phyloP scores from a whole-genome alignment of 257 asterid genomes.

The Capsicum chinense region DNA sequence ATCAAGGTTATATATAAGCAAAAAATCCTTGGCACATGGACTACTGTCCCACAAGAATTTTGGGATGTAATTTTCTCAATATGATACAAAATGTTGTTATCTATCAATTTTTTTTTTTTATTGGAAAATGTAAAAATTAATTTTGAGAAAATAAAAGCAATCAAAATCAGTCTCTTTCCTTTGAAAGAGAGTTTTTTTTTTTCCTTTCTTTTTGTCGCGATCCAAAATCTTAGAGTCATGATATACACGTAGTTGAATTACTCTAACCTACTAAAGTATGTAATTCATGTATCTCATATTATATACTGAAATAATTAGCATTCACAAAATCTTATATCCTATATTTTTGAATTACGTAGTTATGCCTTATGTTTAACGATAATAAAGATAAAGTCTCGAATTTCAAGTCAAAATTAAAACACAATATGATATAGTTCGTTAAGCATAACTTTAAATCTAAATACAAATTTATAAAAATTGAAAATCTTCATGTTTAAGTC shows the following conservation, averaged over 20 bases:
- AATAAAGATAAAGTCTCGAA: no score
- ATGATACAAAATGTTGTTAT: background rate
- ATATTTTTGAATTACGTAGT: no score
- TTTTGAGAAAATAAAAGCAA: background rate
- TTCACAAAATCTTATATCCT: no score
- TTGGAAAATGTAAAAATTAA: background rate
- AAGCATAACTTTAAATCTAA: no score
- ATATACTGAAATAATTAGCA: background rate
- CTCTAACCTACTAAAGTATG: no score
- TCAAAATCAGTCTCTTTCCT: background rate
- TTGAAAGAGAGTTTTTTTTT: background rate
- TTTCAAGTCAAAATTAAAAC: background rate
- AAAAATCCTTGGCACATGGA: constrained; percentile 17
- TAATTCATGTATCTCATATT: no score
- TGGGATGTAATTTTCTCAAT: background rate
- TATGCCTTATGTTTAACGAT: no score
- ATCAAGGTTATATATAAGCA: background rate
- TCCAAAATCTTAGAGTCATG: background rate
- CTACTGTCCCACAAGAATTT: background rate
- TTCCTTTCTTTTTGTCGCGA: no score
- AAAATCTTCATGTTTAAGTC: no score
- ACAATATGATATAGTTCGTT: no score
- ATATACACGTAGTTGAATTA: no score
- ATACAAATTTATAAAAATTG: no score
- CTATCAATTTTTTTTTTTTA: background rate